Conservation (phyloP, 2,329 filamentous ascomycete species). For the Delphinella strobiligena region DNA sequence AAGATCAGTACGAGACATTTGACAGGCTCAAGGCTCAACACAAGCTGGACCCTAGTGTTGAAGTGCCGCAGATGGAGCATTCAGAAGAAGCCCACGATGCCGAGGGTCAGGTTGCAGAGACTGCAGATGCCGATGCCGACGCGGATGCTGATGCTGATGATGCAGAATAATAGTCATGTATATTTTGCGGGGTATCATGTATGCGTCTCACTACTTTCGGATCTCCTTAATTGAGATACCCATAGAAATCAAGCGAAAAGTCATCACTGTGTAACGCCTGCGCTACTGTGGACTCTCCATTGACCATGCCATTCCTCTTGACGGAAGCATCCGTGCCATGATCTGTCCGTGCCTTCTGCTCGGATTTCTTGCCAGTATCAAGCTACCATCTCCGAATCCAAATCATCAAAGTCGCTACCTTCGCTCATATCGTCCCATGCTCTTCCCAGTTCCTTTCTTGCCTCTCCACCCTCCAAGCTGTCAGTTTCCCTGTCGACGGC, state of each 20-base stretch:
- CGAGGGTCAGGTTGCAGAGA: background rate
- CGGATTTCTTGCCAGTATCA: no score
- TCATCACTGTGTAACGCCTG: background rate
- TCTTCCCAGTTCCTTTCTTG: background rate
- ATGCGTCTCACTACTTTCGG: no score
- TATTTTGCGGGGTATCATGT: no score
- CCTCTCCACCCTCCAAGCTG: background rate
- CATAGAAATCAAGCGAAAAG: background rate
- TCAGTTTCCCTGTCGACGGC: background rate
- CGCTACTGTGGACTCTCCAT: background rate
- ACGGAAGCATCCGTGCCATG: no score
- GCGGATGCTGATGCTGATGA: background rate
- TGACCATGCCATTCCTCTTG: no score
- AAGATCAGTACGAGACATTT: constrained; percentile 36
- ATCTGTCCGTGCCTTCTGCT: no score
- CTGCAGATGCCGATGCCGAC: background rate
- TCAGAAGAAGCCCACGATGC: background rate
- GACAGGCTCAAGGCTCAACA: constrained; percentile 25
- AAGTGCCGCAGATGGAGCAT: background rate
- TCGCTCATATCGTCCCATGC: background rate
- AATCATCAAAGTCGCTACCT: background rate
- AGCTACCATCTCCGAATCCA: no score
- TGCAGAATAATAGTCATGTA: no score
- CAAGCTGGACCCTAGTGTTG: constrained; percentile 7
- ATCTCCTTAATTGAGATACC: no score